phyloP scores from a whole-genome alignment of 805 yeast species.

The Monosporozyma servazzii region DNA sequence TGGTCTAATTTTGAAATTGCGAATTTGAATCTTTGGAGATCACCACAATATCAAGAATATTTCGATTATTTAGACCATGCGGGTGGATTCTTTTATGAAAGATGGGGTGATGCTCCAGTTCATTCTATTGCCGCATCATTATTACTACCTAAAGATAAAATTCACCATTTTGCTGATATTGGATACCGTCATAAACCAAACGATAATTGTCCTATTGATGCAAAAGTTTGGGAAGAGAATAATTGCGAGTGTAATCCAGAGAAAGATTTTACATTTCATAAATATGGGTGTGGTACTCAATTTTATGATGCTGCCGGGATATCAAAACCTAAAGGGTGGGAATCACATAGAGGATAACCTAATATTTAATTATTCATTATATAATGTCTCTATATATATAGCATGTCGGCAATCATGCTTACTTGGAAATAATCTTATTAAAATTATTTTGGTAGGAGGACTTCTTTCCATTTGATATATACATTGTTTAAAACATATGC shows the following conservation, averaged over 20 bases:
- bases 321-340: conserved; percentile 38
- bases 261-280: conserved; percentile 57
- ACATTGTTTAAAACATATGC: too few relatives aligned
- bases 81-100: conserved; percentile 80
- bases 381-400: neutral
- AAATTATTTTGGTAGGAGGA: neutral
- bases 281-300: conserved; percentile 56
- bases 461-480: too few relatives aligned
- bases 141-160: conserved; percentile 51
- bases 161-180: conserved; percentile 70
- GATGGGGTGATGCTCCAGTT: conserved; percentile 92
- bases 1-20: conserved; percentile 86
- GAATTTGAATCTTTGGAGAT: conserved; percentile 61
- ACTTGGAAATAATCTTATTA: neutral
- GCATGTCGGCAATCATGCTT: neutral
- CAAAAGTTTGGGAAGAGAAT: conserved; percentile 41
- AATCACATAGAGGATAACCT: conserved; percentile 2
- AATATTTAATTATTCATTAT: neutral
- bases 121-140: conserved; percentile 74
- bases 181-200: conserved; percentile 73
- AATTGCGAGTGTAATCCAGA: conserved; percentile 52
- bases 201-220: conserved; percentile 48
- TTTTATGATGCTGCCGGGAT: conserved; percentile 43
- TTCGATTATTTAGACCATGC: conserved; percentile 58
- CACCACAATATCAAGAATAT: conserved; percentile 58